Evolutionary conservation across 352 stramenopile species (phyloP).

Genomic region (Phytophthora brassicae): DNA sequence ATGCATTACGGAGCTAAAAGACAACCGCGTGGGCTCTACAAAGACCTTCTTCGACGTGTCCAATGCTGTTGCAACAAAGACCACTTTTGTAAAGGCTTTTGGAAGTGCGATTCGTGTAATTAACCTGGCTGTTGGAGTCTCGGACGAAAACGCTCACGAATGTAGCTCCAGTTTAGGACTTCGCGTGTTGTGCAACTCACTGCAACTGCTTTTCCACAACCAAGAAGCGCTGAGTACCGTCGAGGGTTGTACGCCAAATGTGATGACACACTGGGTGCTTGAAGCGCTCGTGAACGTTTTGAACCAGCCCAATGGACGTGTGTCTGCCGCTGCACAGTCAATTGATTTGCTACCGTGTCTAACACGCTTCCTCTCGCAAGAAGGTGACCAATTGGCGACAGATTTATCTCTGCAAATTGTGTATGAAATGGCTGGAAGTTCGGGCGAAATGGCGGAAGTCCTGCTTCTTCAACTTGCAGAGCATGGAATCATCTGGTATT

Average conservation of each 20-base stretch:
- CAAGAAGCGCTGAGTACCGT: constrained; percentile 54
- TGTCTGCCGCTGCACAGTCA: constrained; percentile 78
- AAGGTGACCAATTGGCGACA: constrained; percentile 66
- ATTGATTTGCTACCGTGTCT: constrained; percentile 81
- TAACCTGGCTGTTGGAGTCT: constrained; percentile 71
- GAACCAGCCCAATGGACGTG: constrained; percentile 79
- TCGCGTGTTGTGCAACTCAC: constrained; percentile 69
- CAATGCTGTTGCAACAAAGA: constrained; percentile 60
- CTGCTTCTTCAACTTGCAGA: constrained; percentile 78
- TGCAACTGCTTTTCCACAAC: constrained; percentile 80
- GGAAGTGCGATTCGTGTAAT: constrained; percentile 75
- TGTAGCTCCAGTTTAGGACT: constrained; percentile 75
- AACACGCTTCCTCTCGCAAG: constrained; percentile 71
- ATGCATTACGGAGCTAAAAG: constrained; percentile 75
- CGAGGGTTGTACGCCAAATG: constrained; percentile 61
- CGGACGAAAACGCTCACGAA: constrained; percentile 73
- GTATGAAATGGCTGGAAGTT: constrained; percentile 79
- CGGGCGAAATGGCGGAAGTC: constrained; percentile 81
- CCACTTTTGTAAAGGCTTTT: constrained; percentile 65
- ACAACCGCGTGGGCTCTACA: constrained; percentile 42
- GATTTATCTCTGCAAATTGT: constrained; percentile 82
- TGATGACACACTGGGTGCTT: constrained; percentile 77
- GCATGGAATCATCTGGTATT: constrained; percentile 83
- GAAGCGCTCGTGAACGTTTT: constrained; percentile 82
- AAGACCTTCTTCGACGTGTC: constrained; percentile 57